Base-by-base conservation (phyloP, 805 yeast species). In the Nadsonia fulvescens region DNA sequence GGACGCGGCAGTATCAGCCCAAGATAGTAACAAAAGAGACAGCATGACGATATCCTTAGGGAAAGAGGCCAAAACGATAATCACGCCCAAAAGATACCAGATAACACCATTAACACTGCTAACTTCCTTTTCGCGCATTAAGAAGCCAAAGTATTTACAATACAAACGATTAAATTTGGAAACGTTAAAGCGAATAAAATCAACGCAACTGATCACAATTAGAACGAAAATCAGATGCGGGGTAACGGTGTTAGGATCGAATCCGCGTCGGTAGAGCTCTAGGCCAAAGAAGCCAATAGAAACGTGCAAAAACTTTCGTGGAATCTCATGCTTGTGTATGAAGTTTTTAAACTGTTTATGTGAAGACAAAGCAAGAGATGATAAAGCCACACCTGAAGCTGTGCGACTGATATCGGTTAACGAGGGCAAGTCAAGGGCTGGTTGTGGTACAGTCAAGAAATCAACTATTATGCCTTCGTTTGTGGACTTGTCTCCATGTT, bases 1-100 rank as follows among this genome's bases (percentile, higher is more conserved):
- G 3, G 94, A 79, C 2, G 98, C 98, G 2, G 95, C 86, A 6
- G 96, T 81, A 45, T 89, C 98, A 4, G 93, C 82, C 96, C 96
- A 89, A 43, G 94, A 77, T 35, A 89, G 62, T 26, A 86, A 56
- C 36, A 82, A 58, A 3, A 82, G 69, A 12, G 92, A 60, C 55
- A 81, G 60, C 14, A 83, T 56, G 1, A 73, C 59, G 25, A 89
- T 70, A 42, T 89, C 98, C 51, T 81, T 79, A 8, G 86, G 70
- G 40, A 69, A 73, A 12, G 69, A 48, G 1, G 60, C 34, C 41
- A 82, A 77, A 6, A 82, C 79, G 35, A 79, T 53, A 14, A 68
- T 54, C 23, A 81, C 53, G 4, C 98, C 98, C 2, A 76, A 56
- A 19, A 82, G 53, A 46, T 81, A 89, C 76, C 82, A 89, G 26